Evolutionary conservation across 1,284 basidiomycete genomes (phyloP).

Genomic region (Fistulinella cinereoalba): DNA sequence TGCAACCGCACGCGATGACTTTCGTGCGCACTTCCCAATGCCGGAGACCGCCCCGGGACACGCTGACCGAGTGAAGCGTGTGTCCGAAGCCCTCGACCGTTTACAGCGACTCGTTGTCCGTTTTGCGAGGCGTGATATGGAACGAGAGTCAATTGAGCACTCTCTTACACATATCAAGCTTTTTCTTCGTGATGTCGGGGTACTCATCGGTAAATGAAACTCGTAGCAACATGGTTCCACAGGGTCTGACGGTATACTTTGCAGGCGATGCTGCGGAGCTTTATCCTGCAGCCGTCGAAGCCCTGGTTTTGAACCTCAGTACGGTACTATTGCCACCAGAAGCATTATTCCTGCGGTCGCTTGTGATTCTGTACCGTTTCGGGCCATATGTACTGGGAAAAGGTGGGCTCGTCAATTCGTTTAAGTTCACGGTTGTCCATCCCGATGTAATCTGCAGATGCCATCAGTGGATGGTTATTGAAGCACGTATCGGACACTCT

Average conservation of each 20-base stretch:
- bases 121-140: slow-evolving; percentile 1
- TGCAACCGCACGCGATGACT: slow-evolving; percentile 4
- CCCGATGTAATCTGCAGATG: slow-evolving; percentile 5
- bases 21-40: slow-evolving; percentile 3
- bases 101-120: slow-evolving; percentile 1
- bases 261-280: slow-evolving; percentile 19
- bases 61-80: not conserved
- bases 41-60: slow-evolving; percentile 14
- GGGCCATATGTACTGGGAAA: slow-evolving; percentile 14
- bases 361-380: slow-evolving; percentile 15
- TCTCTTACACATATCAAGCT: slow-evolving; percentile 4
- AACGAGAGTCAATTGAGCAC: not conserved
- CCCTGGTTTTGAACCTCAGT: slow-evolving; percentile 9
- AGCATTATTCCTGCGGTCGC: slow-evolving; percentile 7
- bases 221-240: not conserved
- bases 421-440: not conserved
- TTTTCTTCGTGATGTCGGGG: not conserved
- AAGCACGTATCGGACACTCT: slow-evolving; percentile 4
- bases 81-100: not conserved
- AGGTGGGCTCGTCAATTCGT: slow-evolving; percentile 1
- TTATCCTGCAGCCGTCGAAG: slow-evolving; percentile 12
- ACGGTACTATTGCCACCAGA: slow-evolving; percentile 12
- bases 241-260: not conserved
- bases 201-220: slow-evolving; percentile 11
- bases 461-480: slow-evolving; percentile 11